Evolutionary conservation across 257 asterid genomes (phyloP).

Genomic region (Voacanga thouarsii): DNA sequence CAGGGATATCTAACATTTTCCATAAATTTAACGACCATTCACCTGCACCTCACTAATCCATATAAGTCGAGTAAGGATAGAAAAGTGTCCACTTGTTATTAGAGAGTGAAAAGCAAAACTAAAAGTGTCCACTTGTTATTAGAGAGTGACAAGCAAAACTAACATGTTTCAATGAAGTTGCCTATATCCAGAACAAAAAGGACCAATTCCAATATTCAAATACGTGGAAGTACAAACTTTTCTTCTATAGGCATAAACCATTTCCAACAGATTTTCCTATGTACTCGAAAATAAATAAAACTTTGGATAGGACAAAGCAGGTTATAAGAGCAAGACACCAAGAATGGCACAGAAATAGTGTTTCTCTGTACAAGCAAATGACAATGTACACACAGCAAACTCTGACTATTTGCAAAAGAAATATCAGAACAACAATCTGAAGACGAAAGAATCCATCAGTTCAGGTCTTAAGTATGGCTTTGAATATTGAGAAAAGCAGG

Average conservation of each 20-base stretch:
- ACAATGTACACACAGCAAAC: no score
- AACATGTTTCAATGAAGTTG: not conserved
- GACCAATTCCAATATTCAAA: not conserved
- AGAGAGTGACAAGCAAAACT: not conserved
- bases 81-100: not conserved
- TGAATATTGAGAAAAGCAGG: no score
- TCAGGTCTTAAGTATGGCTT: no score
- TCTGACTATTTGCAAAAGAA: no score
- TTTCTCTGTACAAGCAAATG: no score
- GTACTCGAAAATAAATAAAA: not conserved
- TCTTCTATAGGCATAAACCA: not conserved
- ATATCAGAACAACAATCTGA: no score
- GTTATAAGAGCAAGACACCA: not conserved
- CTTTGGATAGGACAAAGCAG: not conserved
- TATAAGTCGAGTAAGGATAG: no score
- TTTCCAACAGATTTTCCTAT: not conserved
- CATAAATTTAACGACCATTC: not conserved
- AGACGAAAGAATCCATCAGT: no score
- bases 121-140: not conserved
- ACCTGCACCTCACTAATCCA: not conserved
- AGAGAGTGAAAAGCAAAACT: not conserved
- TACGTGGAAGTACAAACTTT: not conserved
- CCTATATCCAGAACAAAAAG: not conserved
- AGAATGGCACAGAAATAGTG: no score
- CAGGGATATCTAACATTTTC: not conserved